Evolutionary conservation across 169 alveolate species (phyloP), one percentile per base, ranked within the genome.

Genomic region (Cystoisospora suis): DNA sequence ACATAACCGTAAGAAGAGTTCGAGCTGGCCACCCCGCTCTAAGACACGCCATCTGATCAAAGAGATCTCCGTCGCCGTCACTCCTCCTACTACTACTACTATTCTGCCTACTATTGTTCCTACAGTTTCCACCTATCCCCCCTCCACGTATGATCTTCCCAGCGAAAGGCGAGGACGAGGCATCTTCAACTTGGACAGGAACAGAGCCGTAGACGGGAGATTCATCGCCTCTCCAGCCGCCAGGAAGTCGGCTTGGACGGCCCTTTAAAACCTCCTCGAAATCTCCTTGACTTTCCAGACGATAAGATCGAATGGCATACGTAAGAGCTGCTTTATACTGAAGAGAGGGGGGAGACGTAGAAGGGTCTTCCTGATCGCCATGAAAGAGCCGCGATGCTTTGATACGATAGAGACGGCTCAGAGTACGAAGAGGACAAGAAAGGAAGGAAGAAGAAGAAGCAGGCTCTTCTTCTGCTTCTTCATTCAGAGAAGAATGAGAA

Each of bases 21-120:
- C 91, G 59, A 27, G 87, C 91, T 1, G 91, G 81, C 45, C 87
- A 70, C 36, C 87, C 87, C 15, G 87, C 87, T 75, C 91, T 36
- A 23, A 12, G 36, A 44, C 77, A 65, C 5, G 77, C 42, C 77
- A 65, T 65, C 40, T 65, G 77, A 20, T 65, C 77, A 17, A 65
- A 65, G 77, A 65, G 77, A 17, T 65, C 77, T n/a, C 34, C 77
- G 5, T 15, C 7, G 9, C 77, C 77, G 77, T 65, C 34, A 32
- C 77, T 44, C 5, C 77, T n/a, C n/a, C n/a, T n/a, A n/a, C n/a
- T n/a, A n/a, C n/a, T n/a, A n/a, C n/a, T n/a, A n/a, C n/a, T n/a
- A n/a, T n/a, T n/a, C n/a, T n/a, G n/a, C n/a, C n/a, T n/a, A n/a
- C n/a, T n/a, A n/a, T n/a, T n/a, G n/a, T n/a, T n/a, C n/a, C n/a